These are phyloP conservation scores for Beauveria asiatica DNA, from an alignment of 2,329 filamentous ascomycete genomes.

Conservation along the genomic window DNA sequence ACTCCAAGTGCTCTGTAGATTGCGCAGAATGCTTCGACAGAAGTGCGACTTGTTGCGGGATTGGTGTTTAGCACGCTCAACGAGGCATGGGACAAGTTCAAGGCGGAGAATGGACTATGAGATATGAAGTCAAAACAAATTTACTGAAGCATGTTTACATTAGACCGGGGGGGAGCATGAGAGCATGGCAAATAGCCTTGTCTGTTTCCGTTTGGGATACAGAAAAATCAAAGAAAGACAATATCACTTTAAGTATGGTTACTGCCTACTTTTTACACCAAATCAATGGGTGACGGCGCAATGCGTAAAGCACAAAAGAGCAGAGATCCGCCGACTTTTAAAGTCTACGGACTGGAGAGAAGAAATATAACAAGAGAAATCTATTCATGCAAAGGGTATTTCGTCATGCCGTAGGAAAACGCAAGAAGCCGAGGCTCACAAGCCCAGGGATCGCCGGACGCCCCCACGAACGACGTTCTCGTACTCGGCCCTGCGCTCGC, in stretches of 20 bases:
- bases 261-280: no score
- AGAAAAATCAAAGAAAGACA: no score
- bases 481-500: constrained; percentile 74
- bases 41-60: constrained; percentile 57
- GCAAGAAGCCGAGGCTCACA: constrained; percentile 35
- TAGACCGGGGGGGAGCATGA: background rate
- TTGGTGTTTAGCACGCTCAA: constrained; percentile 61
- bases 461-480: constrained; percentile 77
- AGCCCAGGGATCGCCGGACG: constrained; percentile 68
- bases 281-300: no score
- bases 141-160: constrained; percentile 3
- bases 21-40: constrained; percentile 54
- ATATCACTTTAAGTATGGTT: no score
- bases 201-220: no score
- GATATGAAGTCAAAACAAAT: constrained; percentile 5
- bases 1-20: constrained; percentile 34
- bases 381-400: background rate
- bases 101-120: constrained; percentile 57
- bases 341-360: no score
- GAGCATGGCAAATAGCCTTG: background rate
- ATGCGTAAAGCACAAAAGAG: no score
- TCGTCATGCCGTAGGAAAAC: background rate
- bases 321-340: no score
- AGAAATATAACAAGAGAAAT: background rate
- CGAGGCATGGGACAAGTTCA: constrained; percentile 68